Evolutionary conservation across 768 basidiomycete genomes (phyloP).

Genomic region (Boletus pseudopeckii): DNA sequence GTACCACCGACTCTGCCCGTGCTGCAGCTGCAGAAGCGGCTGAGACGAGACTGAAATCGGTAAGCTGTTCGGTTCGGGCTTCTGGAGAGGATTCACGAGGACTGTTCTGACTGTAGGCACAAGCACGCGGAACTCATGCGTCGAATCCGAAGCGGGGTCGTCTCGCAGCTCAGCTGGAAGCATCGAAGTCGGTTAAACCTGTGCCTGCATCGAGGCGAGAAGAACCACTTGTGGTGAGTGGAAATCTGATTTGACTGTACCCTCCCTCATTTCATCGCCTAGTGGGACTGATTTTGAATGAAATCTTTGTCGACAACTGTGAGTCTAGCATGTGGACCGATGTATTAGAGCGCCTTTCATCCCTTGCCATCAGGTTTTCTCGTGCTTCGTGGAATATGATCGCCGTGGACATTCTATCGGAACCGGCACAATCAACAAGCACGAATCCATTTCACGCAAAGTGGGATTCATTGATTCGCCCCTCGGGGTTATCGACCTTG

Average conservation of each 20-base stretch:
- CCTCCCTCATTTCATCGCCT: constrained; percentile 22
- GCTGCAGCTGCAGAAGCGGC: constrained; percentile 61
- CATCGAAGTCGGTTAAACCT: constrained; percentile 34
- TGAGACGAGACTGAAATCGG: constrained; percentile 55
- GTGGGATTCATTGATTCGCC: constrained; percentile 29
- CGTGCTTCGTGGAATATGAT: constrained; percentile 32
- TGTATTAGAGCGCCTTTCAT: constrained; percentile 20
- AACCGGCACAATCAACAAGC: constrained; percentile 28
- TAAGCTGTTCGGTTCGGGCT: constrained; percentile 32
- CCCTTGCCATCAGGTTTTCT: constrained; percentile 34
- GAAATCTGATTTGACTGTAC: constrained; percentile 16
- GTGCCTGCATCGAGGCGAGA: constrained; percentile 39
- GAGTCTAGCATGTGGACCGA: constrained; percentile 24
- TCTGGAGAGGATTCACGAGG: constrained; percentile 25
- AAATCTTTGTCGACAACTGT: constrained; percentile 17
- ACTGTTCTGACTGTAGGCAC: constrained; percentile 29
- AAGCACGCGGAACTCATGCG: constrained; percentile 40
- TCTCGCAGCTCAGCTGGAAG: constrained; percentile 42
- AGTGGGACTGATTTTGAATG: constrained; percentile 43
- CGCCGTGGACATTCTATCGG: constrained; percentile 31
- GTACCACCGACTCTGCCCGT: constrained; percentile 35
- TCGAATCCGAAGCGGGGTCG: constrained; percentile 45
- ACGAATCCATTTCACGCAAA: constrained; percentile 21
- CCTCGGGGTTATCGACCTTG: constrained; percentile 29
- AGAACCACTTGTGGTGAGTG: constrained; percentile 44